Evolutionary conservation across 2,329 filamentous ascomycete genomes (phyloP).

Genomic region (Tolypocladium inflatum): DNA sequence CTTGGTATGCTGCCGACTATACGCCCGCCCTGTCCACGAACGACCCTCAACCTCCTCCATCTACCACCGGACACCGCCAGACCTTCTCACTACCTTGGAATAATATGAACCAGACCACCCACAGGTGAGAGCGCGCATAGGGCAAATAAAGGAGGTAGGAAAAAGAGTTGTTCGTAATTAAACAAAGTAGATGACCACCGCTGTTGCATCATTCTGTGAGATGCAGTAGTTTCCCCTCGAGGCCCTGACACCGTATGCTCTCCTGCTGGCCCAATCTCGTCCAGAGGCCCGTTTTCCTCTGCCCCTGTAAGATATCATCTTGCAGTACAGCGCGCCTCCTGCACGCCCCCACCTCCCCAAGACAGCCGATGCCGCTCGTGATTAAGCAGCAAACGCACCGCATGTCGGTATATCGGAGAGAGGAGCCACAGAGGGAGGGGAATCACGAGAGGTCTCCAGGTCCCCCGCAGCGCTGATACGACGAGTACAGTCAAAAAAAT

Average conservation of each 20-base stretch:
- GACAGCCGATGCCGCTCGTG: not conserved
- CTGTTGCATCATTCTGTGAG: slow-evolving; percentile 20
- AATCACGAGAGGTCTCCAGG: not conserved
- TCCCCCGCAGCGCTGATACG: slow-evolving; percentile 15
- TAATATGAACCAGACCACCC: not conserved
- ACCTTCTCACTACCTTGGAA: not conserved
- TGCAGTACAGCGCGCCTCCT: not conserved
- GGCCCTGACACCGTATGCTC: slow-evolving; percentile 9
- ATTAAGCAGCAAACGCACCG: not conserved
- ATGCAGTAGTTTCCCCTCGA: slow-evolving; percentile 16
- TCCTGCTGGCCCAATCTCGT: not conserved
- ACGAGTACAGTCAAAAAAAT: slow-evolving; percentile 21
- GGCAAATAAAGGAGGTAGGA: slow-evolving; percentile 2
- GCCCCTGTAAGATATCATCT: not conserved
- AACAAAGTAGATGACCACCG: slow-evolving; percentile 41
- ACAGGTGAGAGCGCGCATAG: not conserved
- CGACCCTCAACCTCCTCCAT: not conserved
- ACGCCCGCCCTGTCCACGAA: not conserved
- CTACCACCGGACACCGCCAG: not conserved
- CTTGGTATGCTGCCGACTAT: not conserved
- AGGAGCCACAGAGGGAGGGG: not conserved
- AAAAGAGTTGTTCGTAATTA: slow-evolving; percentile 33
- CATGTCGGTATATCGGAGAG: not conserved
- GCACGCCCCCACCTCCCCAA: not conserved
- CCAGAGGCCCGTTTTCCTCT: not conserved